Conservation (phyloP, 176 grass and related monocot species). For the Oryza glumipatula region DNA sequence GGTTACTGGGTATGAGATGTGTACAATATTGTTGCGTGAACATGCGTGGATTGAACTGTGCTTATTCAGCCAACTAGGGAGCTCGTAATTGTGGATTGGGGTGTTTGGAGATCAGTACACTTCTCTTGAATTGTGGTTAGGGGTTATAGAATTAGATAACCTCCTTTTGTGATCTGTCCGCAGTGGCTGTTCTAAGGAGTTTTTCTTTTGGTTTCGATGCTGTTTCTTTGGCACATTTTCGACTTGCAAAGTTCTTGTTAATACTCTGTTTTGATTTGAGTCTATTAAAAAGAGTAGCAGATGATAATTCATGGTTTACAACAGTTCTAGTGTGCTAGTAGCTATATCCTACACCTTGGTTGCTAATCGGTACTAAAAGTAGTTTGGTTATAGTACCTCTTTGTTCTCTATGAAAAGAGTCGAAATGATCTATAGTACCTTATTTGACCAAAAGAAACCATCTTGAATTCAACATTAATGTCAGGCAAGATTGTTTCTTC, state of each 20-base stretch:
- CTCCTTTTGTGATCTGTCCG: neutral
- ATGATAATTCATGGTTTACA: neutral
- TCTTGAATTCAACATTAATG: neutral
- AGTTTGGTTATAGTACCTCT: neutral
- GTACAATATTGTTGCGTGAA: neutral
- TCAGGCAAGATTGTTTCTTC: neutral
- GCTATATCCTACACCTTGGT: neutral
- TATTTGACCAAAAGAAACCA: neutral
- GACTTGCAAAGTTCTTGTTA: neutral
- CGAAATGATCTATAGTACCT: neutral
- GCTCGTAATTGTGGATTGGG: neutral
- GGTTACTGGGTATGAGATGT: neutral
- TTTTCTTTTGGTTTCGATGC: neutral
- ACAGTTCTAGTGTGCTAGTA: neutral
- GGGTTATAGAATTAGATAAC: neutral
- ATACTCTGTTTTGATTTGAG: neutral
- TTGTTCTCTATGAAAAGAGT: neutral
- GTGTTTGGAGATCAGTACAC: slow-evolving; percentile 3
- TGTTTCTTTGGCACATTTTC: neutral
- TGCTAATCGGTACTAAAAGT: neutral
- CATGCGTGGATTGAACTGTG: neutral
- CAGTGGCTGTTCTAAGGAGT: neutral
- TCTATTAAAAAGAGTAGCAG: neutral
- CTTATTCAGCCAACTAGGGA: neutral
- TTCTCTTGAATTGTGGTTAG: neutral